These are phyloP conservation scores for Candida sakaeoensis DNA, from an alignment of 805 yeast genomes.

Conservation along the genomic window DNA sequence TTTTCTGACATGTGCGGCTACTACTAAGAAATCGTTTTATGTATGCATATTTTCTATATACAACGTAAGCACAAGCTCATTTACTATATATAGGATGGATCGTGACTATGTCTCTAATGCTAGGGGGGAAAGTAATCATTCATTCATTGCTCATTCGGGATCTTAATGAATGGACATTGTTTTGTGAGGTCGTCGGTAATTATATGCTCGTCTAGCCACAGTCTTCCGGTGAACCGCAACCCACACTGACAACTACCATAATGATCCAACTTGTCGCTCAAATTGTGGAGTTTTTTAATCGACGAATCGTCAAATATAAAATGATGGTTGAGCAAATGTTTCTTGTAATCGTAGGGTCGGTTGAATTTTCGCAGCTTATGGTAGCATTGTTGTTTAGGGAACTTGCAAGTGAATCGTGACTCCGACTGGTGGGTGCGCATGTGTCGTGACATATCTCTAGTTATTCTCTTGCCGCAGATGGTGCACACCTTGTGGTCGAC, in stretches of 20 bases:
- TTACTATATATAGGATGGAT: no score
- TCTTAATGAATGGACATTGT: conserved; percentile 19
- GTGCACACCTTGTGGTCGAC: conserved; percentile 44
- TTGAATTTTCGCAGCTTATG: conserved; percentile 63
- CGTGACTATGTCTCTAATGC: no score
- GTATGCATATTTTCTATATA: no score
- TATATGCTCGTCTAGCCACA: conserved; percentile 37
- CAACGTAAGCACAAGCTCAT: no score
- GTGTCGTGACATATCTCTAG: conserved; percentile 61
- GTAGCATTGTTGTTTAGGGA: conserved; percentile 50
- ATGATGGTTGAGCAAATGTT: conserved; percentile 59
- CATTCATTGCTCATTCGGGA: no score
- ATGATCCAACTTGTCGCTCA: conserved; percentile 49
- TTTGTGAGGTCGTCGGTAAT: conserved; percentile 19
- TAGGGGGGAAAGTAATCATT: no score
- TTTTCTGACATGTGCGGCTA: no score
- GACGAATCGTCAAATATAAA: conserved; percentile 49
- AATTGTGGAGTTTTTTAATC: conserved; percentile 43
- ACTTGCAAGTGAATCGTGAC: conserved; percentile 55
- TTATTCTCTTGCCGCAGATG: conserved; percentile 50
- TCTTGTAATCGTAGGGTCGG: conserved; percentile 65
- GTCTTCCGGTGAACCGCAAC: conserved; percentile 25
- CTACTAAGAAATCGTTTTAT: no score
- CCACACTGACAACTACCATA: conserved; percentile 51
- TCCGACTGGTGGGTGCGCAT: conserved; percentile 57